Evolutionary conservation across 306 rosid species (phyloP).

Genomic region (Cotoneaster glaucophyllus): DNA sequence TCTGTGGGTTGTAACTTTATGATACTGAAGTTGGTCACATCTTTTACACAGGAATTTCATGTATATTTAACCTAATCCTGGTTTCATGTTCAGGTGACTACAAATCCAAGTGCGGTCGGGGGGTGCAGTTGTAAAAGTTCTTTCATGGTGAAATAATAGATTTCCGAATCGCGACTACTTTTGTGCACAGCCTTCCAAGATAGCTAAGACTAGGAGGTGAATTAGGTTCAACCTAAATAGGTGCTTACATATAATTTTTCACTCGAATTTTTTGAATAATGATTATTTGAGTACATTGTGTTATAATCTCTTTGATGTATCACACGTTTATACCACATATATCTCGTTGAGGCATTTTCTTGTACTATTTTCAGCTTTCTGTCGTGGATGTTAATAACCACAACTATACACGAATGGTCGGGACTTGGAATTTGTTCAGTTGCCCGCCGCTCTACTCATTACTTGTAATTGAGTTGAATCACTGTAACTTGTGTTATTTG

Average conservation of each 20-base stretch:
- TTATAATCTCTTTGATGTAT: neutral
- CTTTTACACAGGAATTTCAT: neutral
- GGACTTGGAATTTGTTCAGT: too few species aligned
- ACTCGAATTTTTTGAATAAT: neutral
- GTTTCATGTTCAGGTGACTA: conserved; percentile 58
- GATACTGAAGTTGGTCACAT: neutral
- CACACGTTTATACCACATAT: neutral
- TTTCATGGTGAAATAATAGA: conserved; percentile 81
- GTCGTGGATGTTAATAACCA: neutral
- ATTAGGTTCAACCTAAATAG: neutral
- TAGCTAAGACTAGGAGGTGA: neutral
- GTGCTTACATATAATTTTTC: neutral
- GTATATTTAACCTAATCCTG: conserved; percentile 3
- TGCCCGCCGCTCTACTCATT: too few species aligned
- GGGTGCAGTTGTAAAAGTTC: conserved; percentile 95
- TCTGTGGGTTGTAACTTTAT: neutral
- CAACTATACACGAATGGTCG: too few species aligned
- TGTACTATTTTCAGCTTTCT: neutral
- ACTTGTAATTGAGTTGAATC: too few species aligned
- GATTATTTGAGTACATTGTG: neutral
- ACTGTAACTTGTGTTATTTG: too few species aligned
- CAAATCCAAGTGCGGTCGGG: conserved; percentile 91
- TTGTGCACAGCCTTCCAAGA: conserved; percentile 2
- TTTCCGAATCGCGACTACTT: conserved; percentile 6
- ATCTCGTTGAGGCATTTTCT: neutral